Evolutionary conservation across 2,329 filamentous ascomycete genomes (phyloP), one percentile per base, ranked within the genome.

Genomic region (Ophiobolus disseminans): DNA sequence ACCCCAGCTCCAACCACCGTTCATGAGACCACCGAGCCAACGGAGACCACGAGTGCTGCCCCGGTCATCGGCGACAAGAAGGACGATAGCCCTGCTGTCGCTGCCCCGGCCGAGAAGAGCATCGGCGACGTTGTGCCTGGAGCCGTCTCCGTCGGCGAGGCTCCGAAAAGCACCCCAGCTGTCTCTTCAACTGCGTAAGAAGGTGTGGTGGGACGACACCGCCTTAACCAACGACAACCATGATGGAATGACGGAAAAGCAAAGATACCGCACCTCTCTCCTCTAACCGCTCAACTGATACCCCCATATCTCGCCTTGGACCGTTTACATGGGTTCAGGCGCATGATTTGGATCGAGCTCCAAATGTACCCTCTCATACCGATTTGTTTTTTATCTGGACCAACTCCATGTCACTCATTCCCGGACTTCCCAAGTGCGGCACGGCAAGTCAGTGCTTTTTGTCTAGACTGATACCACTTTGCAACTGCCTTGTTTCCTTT

Each of bases 401-500:
- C 62, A 65, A 65, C 62, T 63, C 58, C 45, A 40, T 49, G 60
- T 57, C 62, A 55, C 58, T 65, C 62, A 42, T 58, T 65, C 30
- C 45, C 48, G 60, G 65, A 63, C 63, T 67, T 65, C 55, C 48
- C 60, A 53, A 65, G 57, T 57, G 67, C 60, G 66, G 67, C 69
- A 68, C 63, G 63, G 62, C 64, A 66, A 67, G 62, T 67, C 63
- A 65, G 62, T 58, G 58, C 56, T 60, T 63, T 63, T 69, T 70
- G 65, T 70, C 70, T 73, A 75, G 72, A 73, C 72, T 75, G 72
- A 73, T 74, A 74, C 70, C 72, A 75, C 71, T 69, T 53, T 71
- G 65, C 67, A 66, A 26, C 56, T 62, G 68, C 60, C 66, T 70
- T 67, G 57, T 69, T 60, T 68, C 60, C 45, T 70, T 70, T 72